A percentile compares a stretch with the other conserved stretches of the same genome.
Conservation (phyloP, 2,329 filamentous ascomycete species). For the Pleurostoma richardsiae region DNA sequence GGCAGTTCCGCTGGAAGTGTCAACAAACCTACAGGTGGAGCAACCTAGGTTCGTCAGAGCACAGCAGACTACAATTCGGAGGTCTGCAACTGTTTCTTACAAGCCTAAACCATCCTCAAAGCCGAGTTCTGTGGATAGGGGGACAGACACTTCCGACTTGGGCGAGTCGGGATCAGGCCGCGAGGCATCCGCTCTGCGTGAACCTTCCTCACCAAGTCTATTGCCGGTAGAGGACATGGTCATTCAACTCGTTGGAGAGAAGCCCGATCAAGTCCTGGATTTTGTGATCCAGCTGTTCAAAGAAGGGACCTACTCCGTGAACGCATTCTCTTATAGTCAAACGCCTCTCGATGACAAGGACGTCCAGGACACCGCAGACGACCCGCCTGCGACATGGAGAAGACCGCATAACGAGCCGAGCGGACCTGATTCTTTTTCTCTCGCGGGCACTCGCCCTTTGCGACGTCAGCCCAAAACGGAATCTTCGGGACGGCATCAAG, state of each 20-base stretch:
- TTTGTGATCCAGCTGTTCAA: slow-evolving; percentile 41
- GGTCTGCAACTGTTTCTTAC: slow-evolving; percentile 9
- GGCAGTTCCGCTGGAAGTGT: too few species aligned
- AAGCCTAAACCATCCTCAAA: slow-evolving; percentile 4
- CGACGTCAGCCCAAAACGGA: too few species aligned
- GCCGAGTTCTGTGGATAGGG: slow-evolving; percentile 30
- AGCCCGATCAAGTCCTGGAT: slow-evolving; percentile 35
- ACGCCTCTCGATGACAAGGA: too few species aligned
- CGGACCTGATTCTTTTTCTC: too few species aligned
- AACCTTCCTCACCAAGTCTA: slow-evolving; percentile 37
- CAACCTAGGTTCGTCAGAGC: slow-evolving; percentile 14
- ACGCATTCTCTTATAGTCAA: too few species aligned
- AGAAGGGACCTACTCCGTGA: slow-evolving; percentile 25
- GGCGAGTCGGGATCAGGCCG: background rate
- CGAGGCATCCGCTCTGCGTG: slow-evolving; percentile 9
- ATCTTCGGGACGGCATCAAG: too few species aligned
- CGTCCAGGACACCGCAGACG: too few species aligned
- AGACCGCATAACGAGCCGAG: too few species aligned
- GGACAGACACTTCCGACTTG: slow-evolving; percentile 27
- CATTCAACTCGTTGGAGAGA: slow-evolving; percentile 44
- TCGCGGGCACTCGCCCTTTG: too few species aligned
- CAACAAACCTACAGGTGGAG: too few species aligned
- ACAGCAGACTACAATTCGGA: slow-evolving; percentile 20
- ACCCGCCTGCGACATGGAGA: too few species aligned
- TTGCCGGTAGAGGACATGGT: slow-evolving; percentile 52